These are phyloP conservation scores for Trichoderma sp. DNA, from an alignment of 2,329 filamentous ascomycete species.

Conservation along the genomic window DNA sequence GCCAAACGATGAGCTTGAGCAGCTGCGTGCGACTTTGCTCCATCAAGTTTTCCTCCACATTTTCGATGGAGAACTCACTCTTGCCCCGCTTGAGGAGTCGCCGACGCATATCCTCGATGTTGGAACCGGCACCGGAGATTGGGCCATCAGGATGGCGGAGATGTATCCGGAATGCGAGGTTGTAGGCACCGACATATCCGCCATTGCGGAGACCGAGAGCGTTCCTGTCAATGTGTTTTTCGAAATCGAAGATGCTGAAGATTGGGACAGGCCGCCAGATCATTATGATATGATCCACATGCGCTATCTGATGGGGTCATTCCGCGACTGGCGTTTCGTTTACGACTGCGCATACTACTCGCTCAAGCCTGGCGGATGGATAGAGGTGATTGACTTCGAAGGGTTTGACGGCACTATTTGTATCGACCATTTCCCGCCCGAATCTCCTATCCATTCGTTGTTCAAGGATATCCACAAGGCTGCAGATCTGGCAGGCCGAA, in stretches of 20 bases:
- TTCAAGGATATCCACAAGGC: slow-evolving; percentile 43
- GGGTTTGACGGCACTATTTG: slow-evolving; percentile 39
- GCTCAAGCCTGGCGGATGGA: slow-evolving; percentile 55
- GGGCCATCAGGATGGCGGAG: slow-evolving; percentile 53
- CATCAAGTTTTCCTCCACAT: slow-evolving; percentile 61
- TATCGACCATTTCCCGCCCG: slow-evolving; percentile 39
- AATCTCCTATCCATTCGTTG: slow-evolving; percentile 45
- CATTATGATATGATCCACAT: slow-evolving; percentile 57
- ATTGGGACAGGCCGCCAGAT: slow-evolving; percentile 54
- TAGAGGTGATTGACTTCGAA: slow-evolving; percentile 55
- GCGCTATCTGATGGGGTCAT: slow-evolving; percentile 54
- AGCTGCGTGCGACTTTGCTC: slow-evolving; percentile 58
- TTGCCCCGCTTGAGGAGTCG: slow-evolving; percentile 40
- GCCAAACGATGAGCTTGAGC: slow-evolving; percentile 65
- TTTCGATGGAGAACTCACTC: slow-evolving; percentile 44
- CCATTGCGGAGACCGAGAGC: slow-evolving; percentile 53
- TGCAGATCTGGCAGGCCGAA: slow-evolving; percentile 43
- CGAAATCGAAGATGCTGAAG: slow-evolving; percentile 59
- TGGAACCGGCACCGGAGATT: slow-evolving; percentile 56
- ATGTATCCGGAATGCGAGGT: slow-evolving; percentile 53
- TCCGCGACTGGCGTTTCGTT: slow-evolving; percentile 54
- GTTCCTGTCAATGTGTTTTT: slow-evolving; percentile 59
- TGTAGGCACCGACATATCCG: slow-evolving; percentile 57
- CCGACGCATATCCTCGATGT: slow-evolving; percentile 50
- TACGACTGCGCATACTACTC: slow-evolving; percentile 53